Evolutionary conservation across 2,329 filamentous ascomycete species (phyloP).

Genomic region (Ceratocystis harringtonii): DNA sequence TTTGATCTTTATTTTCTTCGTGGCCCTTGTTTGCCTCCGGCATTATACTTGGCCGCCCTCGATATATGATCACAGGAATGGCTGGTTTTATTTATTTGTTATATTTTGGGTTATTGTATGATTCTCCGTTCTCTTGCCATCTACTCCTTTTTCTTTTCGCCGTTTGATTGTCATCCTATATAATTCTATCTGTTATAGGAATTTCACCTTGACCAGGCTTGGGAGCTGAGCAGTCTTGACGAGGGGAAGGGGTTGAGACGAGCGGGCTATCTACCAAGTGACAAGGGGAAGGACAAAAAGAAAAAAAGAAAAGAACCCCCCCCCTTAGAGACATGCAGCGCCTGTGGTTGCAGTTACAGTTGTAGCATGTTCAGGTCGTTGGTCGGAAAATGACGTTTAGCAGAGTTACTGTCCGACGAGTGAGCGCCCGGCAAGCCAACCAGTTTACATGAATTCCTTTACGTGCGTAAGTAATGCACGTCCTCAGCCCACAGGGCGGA

Average conservation of each 20-base stretch:
- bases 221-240: slow-evolving; percentile 2
- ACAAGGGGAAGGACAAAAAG: not conserved
- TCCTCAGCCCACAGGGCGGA: no score
- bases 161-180: slow-evolving; percentile 1
- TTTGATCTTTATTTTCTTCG: not conserved
- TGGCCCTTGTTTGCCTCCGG: not conserved
- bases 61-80: not conserved
- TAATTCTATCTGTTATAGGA: not conserved
- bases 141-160: not conserved
- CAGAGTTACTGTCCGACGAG: not conserved
- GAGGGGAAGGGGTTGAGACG: not conserved
- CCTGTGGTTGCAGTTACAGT: not conserved
- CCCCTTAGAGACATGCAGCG: not conserved
- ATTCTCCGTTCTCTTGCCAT: not conserved
- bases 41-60: not conserved
- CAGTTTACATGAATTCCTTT: no score
- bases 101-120: no score
- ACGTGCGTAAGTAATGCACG: no score
- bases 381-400: not conserved
- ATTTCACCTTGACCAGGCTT: not conserved
- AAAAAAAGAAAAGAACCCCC: not conserved
- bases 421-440: not conserved
- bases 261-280: not conserved
- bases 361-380: slow-evolving; percentile 2
- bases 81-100: no score